These are phyloP conservation scores for Penicillium sp. DNA, from an alignment of 2,329 filamentous ascomycete species.

Conservation along the genomic window DNA sequence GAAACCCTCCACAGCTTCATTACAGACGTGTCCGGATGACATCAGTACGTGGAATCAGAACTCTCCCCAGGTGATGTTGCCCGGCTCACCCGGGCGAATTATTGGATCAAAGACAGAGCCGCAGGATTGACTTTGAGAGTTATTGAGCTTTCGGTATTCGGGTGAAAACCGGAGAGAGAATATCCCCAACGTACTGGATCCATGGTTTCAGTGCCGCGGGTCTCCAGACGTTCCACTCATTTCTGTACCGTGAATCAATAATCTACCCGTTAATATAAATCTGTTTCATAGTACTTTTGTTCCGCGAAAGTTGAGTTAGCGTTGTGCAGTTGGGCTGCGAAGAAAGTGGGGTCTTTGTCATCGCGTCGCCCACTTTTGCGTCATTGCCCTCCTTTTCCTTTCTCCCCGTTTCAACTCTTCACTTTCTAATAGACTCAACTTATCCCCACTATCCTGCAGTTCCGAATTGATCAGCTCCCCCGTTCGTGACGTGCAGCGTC, in stretches of 20 bases:
- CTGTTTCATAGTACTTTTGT: background rate
- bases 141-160: background rate
- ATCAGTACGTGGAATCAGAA: too few relatives aligned
- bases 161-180: background rate
- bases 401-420: background rate
- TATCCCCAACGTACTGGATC: background rate
- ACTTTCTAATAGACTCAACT: background rate
- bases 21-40: too few relatives aligned
- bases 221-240: background rate
- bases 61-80: background rate
- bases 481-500: background rate
- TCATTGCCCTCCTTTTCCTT: background rate
- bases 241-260: background rate
- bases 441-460: background rate
- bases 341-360: constrained; percentile 4
- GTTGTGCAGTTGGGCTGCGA: background rate
- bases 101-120: constrained; percentile 1
- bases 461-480: background rate
- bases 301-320: background rate
- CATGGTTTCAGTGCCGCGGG: background rate
- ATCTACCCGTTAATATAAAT: background rate
- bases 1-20: too few relatives aligned
- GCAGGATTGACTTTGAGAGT: constrained; percentile 1
- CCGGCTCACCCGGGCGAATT: background rate
- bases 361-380: constrained; percentile 1